These are phyloP conservation scores for Bauhinia variegata DNA, from an alignment of 306 rosid species.

Conservation along the genomic window DNA sequence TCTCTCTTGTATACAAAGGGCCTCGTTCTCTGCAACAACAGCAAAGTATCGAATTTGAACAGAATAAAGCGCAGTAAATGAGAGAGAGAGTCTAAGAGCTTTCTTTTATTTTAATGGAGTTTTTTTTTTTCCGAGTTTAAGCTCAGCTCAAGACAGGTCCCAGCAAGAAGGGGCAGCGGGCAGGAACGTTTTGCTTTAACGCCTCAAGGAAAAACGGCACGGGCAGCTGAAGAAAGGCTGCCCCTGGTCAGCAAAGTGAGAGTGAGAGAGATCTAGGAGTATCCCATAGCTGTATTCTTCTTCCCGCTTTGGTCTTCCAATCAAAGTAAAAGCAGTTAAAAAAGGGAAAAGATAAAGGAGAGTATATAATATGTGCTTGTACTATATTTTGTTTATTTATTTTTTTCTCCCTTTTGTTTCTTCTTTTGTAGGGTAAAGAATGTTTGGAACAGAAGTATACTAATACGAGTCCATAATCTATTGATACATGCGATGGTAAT, in stretches of 20 bases:
- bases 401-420: slow-evolving; percentile 30
- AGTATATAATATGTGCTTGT: slow-evolving; percentile 40
- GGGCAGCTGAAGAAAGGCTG: slow-evolving; percentile 80
- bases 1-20: slow-evolving; percentile 62
- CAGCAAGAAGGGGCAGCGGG: slow-evolving; percentile 73
- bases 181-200: slow-evolving; percentile 67
- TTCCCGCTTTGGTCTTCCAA: slow-evolving; percentile 62
- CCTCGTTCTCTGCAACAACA: slow-evolving; percentile 88
- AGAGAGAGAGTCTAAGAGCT: slow-evolving; percentile 27
- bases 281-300: slow-evolving; percentile 35
- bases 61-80: slow-evolving; percentile 68
- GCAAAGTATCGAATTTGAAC: slow-evolving; percentile 85
- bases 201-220: slow-evolving; percentile 42
- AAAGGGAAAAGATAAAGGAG: slow-evolving; percentile 65
- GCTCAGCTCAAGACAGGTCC: slow-evolving; percentile 56
- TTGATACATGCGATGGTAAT: neutral
- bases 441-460: slow-evolving; percentile 67
- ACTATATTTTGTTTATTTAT: slow-evolving; percentile 18
- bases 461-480: slow-evolving; percentile 16
- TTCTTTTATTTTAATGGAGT: slow-evolving; percentile 39
- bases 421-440: slow-evolving; percentile 60
- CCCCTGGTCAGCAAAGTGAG: slow-evolving; percentile 88
- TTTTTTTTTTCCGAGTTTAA: slow-evolving; percentile 24
- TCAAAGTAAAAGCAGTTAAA: slow-evolving; percentile 77
- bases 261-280: slow-evolving; percentile 45